Conservation (phyloP, 169 alveolate species). For the Prorocentrum cordatum region DNA sequence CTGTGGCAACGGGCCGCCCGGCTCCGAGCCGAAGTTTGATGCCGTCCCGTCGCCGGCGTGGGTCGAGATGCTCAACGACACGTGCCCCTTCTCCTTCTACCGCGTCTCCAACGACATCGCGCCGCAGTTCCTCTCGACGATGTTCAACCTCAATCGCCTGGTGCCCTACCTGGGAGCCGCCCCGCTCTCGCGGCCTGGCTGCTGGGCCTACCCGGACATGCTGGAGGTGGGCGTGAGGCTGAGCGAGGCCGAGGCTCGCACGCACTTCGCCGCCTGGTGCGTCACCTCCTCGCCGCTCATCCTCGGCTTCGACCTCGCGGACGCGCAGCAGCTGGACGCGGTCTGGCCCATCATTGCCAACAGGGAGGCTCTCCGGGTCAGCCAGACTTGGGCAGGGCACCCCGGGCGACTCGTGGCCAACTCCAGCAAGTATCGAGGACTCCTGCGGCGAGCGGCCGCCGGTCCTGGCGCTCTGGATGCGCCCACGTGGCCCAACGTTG, state of each 20-base stretch:
- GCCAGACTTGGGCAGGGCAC: not conserved
- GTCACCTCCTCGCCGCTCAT: not conserved
- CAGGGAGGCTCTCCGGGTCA: not conserved
- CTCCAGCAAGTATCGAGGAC: too few relatives aligned
- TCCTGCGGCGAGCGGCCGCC: too few relatives aligned
- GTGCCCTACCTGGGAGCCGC: not conserved
- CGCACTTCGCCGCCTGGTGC: not conserved
- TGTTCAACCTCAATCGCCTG: not conserved
- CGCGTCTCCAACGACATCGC: not conserved
- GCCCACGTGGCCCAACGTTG: too few relatives aligned
- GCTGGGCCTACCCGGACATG: not conserved
- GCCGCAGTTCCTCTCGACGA: not conserved
- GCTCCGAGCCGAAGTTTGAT: not conserved
- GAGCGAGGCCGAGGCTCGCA: not conserved
- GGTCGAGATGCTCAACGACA: too few relatives aligned
- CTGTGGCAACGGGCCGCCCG: not conserved
- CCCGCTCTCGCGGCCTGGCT: not conserved
- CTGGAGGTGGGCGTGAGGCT: not conserved
- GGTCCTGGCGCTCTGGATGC: too few relatives aligned
- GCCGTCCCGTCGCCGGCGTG: too few relatives aligned
- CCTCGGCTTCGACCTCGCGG: not conserved
- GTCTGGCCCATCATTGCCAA: not conserved
- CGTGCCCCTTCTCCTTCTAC: not conserved
- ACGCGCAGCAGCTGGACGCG: not conserved
- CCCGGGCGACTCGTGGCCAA: not conserved